These are phyloP conservation scores for Acidiella bohemica DNA, from an alignment of 495 filamentous ascomycete species.

Conservation along the genomic window DNA sequence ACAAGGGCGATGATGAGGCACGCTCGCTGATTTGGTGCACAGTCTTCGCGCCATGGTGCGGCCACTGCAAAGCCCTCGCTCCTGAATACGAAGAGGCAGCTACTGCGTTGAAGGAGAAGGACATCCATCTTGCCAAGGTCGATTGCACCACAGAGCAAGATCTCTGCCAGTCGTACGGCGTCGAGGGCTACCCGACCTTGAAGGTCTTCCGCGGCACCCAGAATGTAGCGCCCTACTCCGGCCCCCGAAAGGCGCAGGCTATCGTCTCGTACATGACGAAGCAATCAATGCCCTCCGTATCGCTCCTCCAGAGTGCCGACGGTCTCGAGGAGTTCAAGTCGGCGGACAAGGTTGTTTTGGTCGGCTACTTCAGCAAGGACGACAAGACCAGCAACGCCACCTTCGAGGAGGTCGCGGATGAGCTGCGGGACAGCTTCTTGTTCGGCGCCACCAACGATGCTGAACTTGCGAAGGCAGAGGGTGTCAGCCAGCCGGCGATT, in stretches of 20 bases:
- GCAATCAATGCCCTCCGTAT: conserved; percentile 90
- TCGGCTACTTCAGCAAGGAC: conserved; percentile 72
- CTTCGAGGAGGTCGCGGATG: conserved; percentile 67
- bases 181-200: conserved; percentile 94
- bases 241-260: conserved; percentile 77
- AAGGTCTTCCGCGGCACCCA: conserved; percentile 98
- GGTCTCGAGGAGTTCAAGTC: conserved; percentile 93
- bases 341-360: conserved; percentile 86
- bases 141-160: conserved; percentile 93
- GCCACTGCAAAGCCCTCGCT: conserved; percentile 74
- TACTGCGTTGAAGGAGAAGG: conserved; percentile 85
- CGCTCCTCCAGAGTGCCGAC: conserved; percentile 52
- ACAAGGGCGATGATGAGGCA: background rate
- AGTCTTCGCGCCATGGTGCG: conserved; percentile 64
- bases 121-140: conserved; percentile 83
- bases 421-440: conserved; percentile 76
- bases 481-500: conserved; percentile 69
- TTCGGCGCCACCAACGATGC: conserved; percentile 79
- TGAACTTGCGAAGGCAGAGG: conserved; percentile 74
- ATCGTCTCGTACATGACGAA: conserved; percentile 99
- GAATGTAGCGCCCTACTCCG: conserved; percentile 66
- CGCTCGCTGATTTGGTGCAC: background rate
- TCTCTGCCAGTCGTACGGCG: conserved; percentile 75
- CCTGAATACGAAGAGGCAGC: conserved; percentile 85
- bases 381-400: conserved; percentile 77